phyloP scores from a whole-genome alignment of 2,329 filamentous ascomycete genomes.

The Aschersonia sp. region DNA sequence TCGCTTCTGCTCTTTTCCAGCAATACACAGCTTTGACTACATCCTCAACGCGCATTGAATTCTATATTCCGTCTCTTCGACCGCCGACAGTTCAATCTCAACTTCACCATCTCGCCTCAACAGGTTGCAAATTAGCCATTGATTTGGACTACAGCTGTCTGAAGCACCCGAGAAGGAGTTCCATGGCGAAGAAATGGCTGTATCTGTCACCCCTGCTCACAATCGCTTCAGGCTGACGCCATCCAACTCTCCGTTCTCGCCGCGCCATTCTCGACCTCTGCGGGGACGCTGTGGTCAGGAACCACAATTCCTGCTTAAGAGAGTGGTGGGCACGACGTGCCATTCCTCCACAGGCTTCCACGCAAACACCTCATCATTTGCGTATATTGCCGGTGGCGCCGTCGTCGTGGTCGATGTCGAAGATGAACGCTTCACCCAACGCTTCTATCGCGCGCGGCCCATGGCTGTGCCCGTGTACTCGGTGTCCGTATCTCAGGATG shows the following conservation, averaged over 20 bases:
- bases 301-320: slow-evolving; percentile 55
- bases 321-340: slow-evolving; percentile 85
- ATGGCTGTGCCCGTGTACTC: slow-evolving; percentile 54
- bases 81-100: not conserved
- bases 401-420: slow-evolving; percentile 80
- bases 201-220: slow-evolving; percentile 33
- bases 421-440: slow-evolving; percentile 53
- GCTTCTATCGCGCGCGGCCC: slow-evolving; percentile 81
- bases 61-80: no score
- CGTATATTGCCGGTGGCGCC: slow-evolving; percentile 83
- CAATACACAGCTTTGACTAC: not conserved
- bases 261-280: slow-evolving; percentile 49
- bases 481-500: slow-evolving; percentile 35
- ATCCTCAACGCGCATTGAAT: no score
- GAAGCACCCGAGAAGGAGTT: slow-evolving; percentile 9
- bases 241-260: slow-evolving; percentile 57
- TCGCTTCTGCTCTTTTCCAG: not conserved
- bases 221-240: slow-evolving; percentile 57
- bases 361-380: slow-evolving; percentile 62
- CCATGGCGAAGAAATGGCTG: slow-evolving; percentile 44
- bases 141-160: not conserved
- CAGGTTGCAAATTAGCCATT: not conserved
- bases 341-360: slow-evolving; percentile 77
- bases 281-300: slow-evolving; percentile 34
- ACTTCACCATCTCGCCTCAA: not conserved